phyloP scores from a whole-genome alignment of 2,329 filamentous ascomycete species.

The Zymoseptoria brevis region DNA sequence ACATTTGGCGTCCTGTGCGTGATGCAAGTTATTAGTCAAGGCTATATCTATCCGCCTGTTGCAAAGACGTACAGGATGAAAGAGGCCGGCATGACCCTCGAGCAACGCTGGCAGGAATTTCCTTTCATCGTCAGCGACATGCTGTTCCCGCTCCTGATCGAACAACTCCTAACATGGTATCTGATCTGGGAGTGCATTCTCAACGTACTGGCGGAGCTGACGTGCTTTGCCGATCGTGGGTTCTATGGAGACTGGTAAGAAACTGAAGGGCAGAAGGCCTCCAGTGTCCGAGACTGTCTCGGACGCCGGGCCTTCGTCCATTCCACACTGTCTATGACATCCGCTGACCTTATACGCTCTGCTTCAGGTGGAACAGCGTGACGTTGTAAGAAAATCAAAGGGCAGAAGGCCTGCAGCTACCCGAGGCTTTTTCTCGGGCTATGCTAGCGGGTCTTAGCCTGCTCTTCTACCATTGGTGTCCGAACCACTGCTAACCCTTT shows the following conservation, averaged over 20 bases:
- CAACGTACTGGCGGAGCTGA: constrained; percentile 69
- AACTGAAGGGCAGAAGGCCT: no score
- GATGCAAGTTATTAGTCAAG: constrained; percentile 71
- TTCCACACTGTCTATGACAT: no score
- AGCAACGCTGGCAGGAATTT: constrained; percentile 57
- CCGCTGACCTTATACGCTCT: neutral
- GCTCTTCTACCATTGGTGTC: no score
- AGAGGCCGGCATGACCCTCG: constrained; percentile 54
- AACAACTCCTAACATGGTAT: constrained; percentile 71
- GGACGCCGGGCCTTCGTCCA: no score
- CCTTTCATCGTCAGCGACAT: constrained; percentile 69
- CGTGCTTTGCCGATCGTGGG: constrained; percentile 58
- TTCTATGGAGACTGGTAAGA: constrained; percentile 17
- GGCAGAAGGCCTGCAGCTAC: no score
- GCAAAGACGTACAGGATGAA: constrained; percentile 60
- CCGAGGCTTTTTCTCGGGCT: no score
- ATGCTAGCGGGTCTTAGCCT: no score
- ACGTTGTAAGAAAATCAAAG: constrained; percentile 40
- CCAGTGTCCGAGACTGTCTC: no score
- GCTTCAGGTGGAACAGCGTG: constrained; percentile 35
- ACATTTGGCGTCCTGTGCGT: constrained; percentile 66
- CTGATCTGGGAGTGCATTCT: constrained; percentile 64
- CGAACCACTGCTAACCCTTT: constrained; percentile 27
- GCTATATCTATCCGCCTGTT: constrained; percentile 69
- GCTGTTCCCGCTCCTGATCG: constrained; percentile 70